Percentiles rank a stretch among this genome's conserved stretches.
Evolutionary conservation across 306 rosid species (phyloP).

Genomic region (Trifolium pratense): DNA sequence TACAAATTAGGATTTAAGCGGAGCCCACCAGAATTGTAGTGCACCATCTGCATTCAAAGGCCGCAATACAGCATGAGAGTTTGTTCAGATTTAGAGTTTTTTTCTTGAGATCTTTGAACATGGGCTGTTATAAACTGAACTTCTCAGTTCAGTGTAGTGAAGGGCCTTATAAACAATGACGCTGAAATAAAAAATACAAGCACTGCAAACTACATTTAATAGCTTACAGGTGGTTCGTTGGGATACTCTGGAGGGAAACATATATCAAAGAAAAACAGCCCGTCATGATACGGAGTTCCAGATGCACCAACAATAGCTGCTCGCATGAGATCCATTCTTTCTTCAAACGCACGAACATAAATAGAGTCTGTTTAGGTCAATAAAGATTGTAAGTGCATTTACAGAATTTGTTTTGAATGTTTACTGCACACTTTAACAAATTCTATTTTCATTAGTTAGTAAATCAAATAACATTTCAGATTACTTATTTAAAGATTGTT

Average conservation of each 20-base stretch:
- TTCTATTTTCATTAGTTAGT: conserved; percentile 1
- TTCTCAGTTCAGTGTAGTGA: background rate
- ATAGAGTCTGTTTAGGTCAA: conserved; percentile 68
- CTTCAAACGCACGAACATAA: conserved; percentile 82
- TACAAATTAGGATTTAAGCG: conserved; percentile 90
- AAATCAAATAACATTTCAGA: conserved; percentile 23
- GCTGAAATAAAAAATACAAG: conserved; percentile 22
- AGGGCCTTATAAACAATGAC: conserved; percentile 11
- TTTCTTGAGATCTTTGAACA: conserved; percentile 35
- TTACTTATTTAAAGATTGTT: conserved; percentile 22
- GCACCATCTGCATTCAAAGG: conserved; percentile 72
- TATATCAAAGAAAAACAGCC: conserved; percentile 89
- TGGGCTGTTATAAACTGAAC: conserved; percentile 16
- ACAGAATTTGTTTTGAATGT: conserved; percentile 11
- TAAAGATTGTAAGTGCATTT: conserved; percentile 36
- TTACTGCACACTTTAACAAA: background rate
- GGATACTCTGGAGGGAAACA: conserved; percentile 88
- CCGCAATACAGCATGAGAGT: conserved; percentile 38
- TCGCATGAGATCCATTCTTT: conserved; percentile 88
- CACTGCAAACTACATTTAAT: conserved; percentile 39
- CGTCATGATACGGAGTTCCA: conserved; percentile 96
- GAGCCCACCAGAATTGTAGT: conserved; percentile 90
- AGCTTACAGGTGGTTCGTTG: conserved; percentile 88
- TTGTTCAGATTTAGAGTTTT: conserved; percentile 27
- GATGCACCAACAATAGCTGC: conserved; percentile 91